These are phyloP conservation scores for Dactylonectria macrodidyma DNA, from an alignment of 2,329 filamentous ascomycete genomes.

Conservation along the genomic window DNA sequence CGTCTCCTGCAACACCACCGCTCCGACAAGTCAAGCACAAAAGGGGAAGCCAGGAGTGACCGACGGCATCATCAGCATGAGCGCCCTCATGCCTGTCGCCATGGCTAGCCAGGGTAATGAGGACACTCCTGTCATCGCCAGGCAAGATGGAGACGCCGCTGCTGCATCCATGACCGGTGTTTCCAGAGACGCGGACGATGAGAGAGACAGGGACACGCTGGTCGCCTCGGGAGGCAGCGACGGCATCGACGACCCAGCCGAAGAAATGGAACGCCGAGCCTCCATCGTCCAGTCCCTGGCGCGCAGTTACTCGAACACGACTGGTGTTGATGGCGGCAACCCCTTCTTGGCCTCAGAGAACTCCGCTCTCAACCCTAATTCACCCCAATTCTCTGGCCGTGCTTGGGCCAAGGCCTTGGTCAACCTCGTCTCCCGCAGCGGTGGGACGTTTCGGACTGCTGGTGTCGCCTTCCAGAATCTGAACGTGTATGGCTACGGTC, in stretches of 20 bases:
- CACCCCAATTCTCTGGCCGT: slow-evolving; percentile 66
- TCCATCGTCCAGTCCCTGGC: slow-evolving; percentile 69
- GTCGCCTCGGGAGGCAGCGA: slow-evolving; percentile 41
- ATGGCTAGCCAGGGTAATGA: background rate
- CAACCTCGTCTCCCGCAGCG: slow-evolving; percentile 65
- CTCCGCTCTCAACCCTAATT: slow-evolving; percentile 68
- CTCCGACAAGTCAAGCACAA: slow-evolving; percentile 1
- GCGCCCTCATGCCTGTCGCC: background rate
- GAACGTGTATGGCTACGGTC: slow-evolving; percentile 77
- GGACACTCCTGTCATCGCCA: background rate
- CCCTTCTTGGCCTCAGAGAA: slow-evolving; percentile 65
- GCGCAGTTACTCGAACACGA: slow-evolving; percentile 67
- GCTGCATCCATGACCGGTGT: background rate
- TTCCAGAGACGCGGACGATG: background rate
- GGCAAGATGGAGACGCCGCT: slow-evolving; percentile 1
- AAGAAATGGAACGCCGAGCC: slow-evolving; percentile 63
- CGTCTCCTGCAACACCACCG: background rate
- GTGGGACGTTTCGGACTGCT: slow-evolving; percentile 70
- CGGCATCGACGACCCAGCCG: slow-evolving; percentile 50
- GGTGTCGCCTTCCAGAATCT: slow-evolving; percentile 76
- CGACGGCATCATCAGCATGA: slow-evolving; percentile 1
- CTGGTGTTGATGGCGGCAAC: slow-evolving; percentile 59
- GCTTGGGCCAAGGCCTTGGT: slow-evolving; percentile 75
- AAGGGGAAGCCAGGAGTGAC: background rate
- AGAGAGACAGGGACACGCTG: slow-evolving; percentile 2